phyloP scores from a whole-genome alignment of 2,329 filamentous ascomycete genomes.

The Neonectria sp. region DNA sequence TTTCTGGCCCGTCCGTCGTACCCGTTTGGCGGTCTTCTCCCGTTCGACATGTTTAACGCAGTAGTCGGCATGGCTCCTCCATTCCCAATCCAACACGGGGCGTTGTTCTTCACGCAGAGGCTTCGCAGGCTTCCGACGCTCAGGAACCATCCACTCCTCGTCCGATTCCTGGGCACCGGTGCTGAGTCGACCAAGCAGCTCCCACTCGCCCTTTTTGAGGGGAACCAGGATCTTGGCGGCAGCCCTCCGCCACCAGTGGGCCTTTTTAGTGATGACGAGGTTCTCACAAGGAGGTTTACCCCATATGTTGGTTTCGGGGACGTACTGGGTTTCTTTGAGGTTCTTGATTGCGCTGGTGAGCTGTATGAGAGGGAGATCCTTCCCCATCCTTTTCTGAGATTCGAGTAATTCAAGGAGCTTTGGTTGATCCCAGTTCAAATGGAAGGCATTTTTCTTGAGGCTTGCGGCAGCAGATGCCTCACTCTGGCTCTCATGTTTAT shows the following conservation, averaged over 20 bases:
- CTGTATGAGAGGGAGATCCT: constrained; percentile 45
- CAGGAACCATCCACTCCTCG: constrained; percentile 56
- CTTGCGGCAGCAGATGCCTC: not conserved
- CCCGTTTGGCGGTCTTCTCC: constrained; percentile 50
- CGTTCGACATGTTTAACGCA: constrained; percentile 59
- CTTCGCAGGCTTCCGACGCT: constrained; percentile 45
- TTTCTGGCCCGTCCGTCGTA: constrained; percentile 53
- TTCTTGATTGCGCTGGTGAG: constrained; percentile 43
- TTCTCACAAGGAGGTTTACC: constrained; percentile 60
- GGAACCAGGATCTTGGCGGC: constrained; percentile 68
- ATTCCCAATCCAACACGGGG: constrained; percentile 54
- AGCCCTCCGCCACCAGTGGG: constrained; percentile 63
- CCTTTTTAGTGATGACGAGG: constrained; percentile 59
- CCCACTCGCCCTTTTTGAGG: constrained; percentile 68
- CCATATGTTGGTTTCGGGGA: constrained; percentile 66
- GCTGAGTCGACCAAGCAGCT: constrained; percentile 64
- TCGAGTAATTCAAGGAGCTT: constrained; percentile 60
- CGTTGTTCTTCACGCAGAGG: constrained; percentile 1
- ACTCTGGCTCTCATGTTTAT: not conserved
- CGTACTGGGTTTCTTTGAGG: constrained; percentile 51
- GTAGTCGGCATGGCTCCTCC: constrained; percentile 58
- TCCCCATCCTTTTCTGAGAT: constrained; percentile 58
- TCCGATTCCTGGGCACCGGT: constrained; percentile 55
- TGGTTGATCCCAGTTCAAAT: constrained; percentile 64
- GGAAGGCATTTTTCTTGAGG: constrained; percentile 50